These are phyloP conservation scores for Penicillium sp. DNA, from an alignment of 2,329 filamentous ascomycete species.

Conservation along the genomic window DNA sequence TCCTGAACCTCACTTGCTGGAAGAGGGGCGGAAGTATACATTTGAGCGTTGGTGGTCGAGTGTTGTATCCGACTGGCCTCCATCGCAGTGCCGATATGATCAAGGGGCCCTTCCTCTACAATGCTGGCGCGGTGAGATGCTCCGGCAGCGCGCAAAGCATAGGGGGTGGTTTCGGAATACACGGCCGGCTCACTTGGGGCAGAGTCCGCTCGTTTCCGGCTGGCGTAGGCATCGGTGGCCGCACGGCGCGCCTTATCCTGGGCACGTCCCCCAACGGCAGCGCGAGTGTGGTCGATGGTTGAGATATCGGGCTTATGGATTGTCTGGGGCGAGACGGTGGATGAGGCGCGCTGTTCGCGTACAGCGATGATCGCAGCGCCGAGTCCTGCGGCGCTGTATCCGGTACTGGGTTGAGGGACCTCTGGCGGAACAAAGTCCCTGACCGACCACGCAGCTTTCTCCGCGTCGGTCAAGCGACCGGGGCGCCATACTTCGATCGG, in stretches of 20 bases:
- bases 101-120: conserved; percentile 50
- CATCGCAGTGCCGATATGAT: conserved; percentile 45
- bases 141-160: conserved; percentile 73
- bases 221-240: conserved; percentile 75
- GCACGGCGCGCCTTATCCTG: conserved; percentile 73
- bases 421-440: conserved; percentile 59
- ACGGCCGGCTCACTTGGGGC: conserved; percentile 53
- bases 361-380: conserved; percentile 73
- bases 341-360: conserved; percentile 29
- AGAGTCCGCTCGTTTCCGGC: conserved; percentile 67
- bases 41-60: conserved; percentile 71
- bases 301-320: conserved; percentile 47
- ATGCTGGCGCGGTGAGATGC: conserved; percentile 59
- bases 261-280: background rate
- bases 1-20: conserved; percentile 75
- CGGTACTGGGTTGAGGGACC: conserved; percentile 43
- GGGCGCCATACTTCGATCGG: conserved; percentile 69
- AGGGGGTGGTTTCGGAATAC: conserved; percentile 55
- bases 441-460: conserved; percentile 62
- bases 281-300: conserved; percentile 49
- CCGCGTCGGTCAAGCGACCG: conserved; percentile 63
- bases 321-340: conserved; percentile 13
- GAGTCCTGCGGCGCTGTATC: conserved; percentile 67
- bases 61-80: conserved; percentile 68
- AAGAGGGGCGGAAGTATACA: conserved; percentile 78